phyloP scores from a whole-genome alignment of 805 yeast genomes.

The Monosporozyma solicola region DNA sequence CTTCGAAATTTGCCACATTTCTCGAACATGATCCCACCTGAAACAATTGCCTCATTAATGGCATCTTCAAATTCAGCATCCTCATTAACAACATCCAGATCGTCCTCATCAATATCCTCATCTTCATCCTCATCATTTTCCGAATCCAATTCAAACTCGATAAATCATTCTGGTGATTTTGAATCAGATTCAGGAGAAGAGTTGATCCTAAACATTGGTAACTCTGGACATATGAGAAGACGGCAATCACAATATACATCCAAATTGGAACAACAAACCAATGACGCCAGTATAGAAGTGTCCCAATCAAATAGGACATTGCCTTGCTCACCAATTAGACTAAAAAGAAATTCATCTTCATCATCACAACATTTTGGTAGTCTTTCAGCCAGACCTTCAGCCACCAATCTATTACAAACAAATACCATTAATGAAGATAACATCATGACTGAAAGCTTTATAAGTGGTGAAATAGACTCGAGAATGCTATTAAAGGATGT shows the following conservation, averaged over 20 bases:
- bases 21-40: background rate
- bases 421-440: conserved; percentile 2
- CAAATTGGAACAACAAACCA: background rate
- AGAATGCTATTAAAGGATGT: conserved; percentile 1
- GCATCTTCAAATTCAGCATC: background rate
- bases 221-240: conserved; percentile 13
- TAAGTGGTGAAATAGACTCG: conserved; percentile 1
- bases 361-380: conserved; percentile 1
- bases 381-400: conserved; percentile 1
- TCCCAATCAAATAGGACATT: background rate
- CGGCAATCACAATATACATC: conserved; percentile 3
- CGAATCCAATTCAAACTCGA: background rate
- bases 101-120: background rate
- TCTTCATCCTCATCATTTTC: background rate
- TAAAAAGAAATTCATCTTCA: background rate
- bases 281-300: background rate
- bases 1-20: conserved; percentile 12
- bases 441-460: conserved; percentile 1
- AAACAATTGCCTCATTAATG: background rate
- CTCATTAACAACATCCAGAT: background rate
- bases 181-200: conserved; percentile 11
- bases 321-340: background rate
- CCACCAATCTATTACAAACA: conserved; percentile 2
- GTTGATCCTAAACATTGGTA: conserved; percentile 15
- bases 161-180: background rate